These are phyloP conservation scores for Ophiocordyceps camponoti-saundersi DNA, from an alignment of 2,329 filamentous ascomycete genomes.

Conservation along the genomic window DNA sequence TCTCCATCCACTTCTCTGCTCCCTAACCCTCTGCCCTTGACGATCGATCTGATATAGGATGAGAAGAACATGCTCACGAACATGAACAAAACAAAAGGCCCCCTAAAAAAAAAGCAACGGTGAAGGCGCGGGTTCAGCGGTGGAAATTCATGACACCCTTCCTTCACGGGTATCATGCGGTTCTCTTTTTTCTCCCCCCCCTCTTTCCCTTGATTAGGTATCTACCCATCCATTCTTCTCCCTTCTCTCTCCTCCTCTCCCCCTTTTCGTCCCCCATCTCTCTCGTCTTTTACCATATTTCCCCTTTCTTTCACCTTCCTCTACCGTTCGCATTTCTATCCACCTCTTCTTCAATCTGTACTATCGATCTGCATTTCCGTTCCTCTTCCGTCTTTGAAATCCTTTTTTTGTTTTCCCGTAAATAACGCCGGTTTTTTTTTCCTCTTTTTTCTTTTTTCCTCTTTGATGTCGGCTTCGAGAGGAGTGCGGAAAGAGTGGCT, in stretches of 20 bases:
- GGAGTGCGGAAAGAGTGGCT: too few species aligned
- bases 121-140: not conserved
- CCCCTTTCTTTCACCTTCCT: too few species aligned
- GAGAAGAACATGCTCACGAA: not conserved
- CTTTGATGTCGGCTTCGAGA: too few species aligned
- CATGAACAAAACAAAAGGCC: not conserved
- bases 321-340: too few species aligned
- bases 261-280: too few species aligned
- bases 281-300: too few species aligned
- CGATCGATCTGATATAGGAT: not conserved
- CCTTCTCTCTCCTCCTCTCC: not conserved
- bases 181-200: not conserved
- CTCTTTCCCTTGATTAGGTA: not conserved
- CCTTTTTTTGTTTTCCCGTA: not conserved
- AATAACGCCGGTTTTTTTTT: too few species aligned
- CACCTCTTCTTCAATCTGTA: not conserved
- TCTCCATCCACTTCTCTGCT: not conserved
- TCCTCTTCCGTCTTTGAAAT: not conserved
- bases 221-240: not conserved
- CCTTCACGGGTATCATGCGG: not conserved
- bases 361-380: not conserved
- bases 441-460: too few species aligned
- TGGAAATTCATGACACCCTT: not conserved
- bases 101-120: not conserved
- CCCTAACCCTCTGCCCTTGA: not conserved